These are phyloP conservation scores for Podospora anserina DNA, from an alignment of 495 filamentous ascomycete species.

Conservation along the genomic window DNA sequence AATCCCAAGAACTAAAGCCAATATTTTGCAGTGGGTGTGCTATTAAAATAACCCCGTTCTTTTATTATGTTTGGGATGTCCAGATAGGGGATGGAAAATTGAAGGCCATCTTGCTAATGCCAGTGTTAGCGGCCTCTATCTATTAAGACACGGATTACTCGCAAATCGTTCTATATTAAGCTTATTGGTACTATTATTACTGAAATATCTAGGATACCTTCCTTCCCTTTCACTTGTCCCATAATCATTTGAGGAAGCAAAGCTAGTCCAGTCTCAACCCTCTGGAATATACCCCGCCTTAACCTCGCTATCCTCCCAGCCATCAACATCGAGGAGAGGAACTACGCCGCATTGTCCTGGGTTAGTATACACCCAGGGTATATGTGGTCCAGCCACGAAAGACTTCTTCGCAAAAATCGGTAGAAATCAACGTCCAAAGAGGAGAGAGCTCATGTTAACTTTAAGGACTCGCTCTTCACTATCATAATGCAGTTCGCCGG, in stretches of 20 bases:
- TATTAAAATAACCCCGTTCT: background rate
- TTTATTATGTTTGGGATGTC: background rate
- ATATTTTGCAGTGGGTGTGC: background rate
- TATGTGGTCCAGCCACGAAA: conserved; percentile 2
- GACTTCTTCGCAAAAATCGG: background rate
- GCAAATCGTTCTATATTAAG: background rate
- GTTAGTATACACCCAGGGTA: background rate
- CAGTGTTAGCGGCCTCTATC: background rate
- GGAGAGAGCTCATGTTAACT: background rate
- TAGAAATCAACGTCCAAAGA: background rate
- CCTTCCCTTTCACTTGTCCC: background rate
- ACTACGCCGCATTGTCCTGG: background rate
- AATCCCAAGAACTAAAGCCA: background rate
- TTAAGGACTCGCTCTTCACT: background rate
- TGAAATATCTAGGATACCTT: background rate
- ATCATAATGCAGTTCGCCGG: background rate
- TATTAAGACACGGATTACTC: background rate
- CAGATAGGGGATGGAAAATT: background rate
- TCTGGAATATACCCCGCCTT: background rate
- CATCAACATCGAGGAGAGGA: background rate
- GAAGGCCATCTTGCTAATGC: background rate
- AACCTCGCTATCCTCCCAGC: background rate
- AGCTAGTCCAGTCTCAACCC: background rate
- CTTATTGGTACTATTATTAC: background rate
- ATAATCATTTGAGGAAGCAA: background rate